Conservation (phyloP, 108 stramenopile species). For the Cyclotella atomus region DNA sequence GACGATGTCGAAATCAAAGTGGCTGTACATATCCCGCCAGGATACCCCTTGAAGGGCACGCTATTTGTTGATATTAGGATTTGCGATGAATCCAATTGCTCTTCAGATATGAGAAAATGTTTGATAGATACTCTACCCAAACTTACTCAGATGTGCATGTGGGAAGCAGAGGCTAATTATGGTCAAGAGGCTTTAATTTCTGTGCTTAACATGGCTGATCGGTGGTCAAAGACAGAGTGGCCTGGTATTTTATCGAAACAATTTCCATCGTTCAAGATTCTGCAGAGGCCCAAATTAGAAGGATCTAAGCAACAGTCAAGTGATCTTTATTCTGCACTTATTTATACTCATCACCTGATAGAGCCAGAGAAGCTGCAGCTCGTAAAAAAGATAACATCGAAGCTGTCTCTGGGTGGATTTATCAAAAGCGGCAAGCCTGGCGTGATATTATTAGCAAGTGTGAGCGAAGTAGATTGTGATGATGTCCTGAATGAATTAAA, state of each 20-base stretch:
- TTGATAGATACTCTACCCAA: conserved; percentile 20
- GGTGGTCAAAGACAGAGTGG: conserved; percentile 24
- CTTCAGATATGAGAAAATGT: conserved; percentile 9
- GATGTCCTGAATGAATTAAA: conserved; percentile 2
- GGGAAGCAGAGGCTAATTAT: conserved; percentile 23
- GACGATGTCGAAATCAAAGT: conserved; percentile 8
- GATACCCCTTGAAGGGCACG: conserved; percentile 13
- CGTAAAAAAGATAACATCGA: conserved; percentile 24
- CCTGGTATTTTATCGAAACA: conserved; percentile 5
- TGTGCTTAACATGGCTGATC: conserved; percentile 17
- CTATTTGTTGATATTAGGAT: conserved; percentile 1
- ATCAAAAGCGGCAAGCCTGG: conserved; percentile 29
- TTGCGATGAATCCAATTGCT: conserved; percentile 5
- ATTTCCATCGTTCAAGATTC: conserved; percentile 1
- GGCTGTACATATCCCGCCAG: conserved; percentile 10
- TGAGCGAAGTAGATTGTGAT: conserved; percentile 20
- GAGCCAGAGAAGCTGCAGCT: conserved; percentile 24
- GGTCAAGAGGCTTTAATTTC: conserved; percentile 20
- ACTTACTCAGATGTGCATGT: conserved; percentile 6
- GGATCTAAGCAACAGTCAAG: not conserved
- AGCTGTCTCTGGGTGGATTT: conserved; percentile 23
- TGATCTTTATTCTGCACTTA: conserved; percentile 17
- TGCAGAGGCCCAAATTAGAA: not conserved
- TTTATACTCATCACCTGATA: conserved; percentile 28
- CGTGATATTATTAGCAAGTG: conserved; percentile 23